Base-by-base conservation (phyloP, 352 stramenopile species). In the Globisporangium nodosum region DNA sequence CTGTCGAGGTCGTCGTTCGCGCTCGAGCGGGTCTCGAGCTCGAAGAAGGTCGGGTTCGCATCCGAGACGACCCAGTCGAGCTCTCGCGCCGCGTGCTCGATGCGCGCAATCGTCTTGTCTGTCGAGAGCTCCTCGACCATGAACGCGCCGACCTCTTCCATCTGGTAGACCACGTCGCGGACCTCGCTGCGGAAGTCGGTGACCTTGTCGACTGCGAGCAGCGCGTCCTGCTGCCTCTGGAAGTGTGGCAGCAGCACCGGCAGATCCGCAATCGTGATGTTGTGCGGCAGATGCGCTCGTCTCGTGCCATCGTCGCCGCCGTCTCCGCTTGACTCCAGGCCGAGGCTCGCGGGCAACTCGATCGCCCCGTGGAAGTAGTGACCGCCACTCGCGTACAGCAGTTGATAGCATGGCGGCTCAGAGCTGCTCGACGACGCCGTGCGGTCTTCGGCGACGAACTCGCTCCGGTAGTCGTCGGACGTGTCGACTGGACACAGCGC, bases 91-190 rank as follows among this genome's bases (percentile, higher is more conserved):
- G 63, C 76, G 33, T 74, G 61, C 15, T 81, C 70, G 16, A 89
- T 75, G 40, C 74, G 74, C n/a, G 61, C 54, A 4, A 73, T 67
- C 8, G 76, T 70, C 47, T 79, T 85, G 20, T 76, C 69, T 51
- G 87, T 89, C 20, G 70, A 71, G n/a, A 89, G 54, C 49, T 89
- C 76, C 47, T 89, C 76, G 6, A 87, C 74, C 57, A 87, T 65
- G 52, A 89, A 89, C 65, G 75, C 73, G 6, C 74, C 79, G 1
- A 87, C 79, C 54, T 89, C 74, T 31, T 83, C 61, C 74, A 89
- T 86, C 54, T 87, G 76, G 27, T 86, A 87, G 24, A 86, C 47
- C 11, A 81, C 70, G 40, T 87, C 74, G 18, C 76, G 74, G 40
- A 86, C 50, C 33, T 71, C 74, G 11, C 68, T 64, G 16, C 65